These are phyloP conservation scores for Heritiera littoralis DNA, from an alignment of 345 rosid genomes.

Conservation along the genomic window DNA sequence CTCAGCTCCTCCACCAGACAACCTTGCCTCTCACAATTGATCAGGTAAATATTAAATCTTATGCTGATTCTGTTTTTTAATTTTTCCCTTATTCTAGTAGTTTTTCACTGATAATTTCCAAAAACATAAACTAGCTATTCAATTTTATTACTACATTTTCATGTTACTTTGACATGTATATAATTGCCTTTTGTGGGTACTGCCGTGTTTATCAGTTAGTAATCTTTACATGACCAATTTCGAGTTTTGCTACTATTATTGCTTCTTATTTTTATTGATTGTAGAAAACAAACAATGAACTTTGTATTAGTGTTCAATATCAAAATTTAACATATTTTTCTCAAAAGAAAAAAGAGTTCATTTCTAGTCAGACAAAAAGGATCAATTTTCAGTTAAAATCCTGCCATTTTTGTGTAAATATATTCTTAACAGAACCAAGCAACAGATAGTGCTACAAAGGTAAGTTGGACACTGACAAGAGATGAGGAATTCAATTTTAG, in stretches of 20 bases:
- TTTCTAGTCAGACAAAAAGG: neutral
- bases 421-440: slow-evolving; percentile 41
- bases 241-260: neutral
- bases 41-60: slow-evolving; percentile 36
- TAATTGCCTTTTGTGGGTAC: neutral
- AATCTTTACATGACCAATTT: neutral
- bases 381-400: neutral
- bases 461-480: slow-evolving; percentile 45
- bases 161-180: neutral
- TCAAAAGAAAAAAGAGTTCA: neutral
- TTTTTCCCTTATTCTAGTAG: neutral
- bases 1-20: slow-evolving; percentile 43
- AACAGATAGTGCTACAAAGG: slow-evolving; percentile 44
- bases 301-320: neutral
- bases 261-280: neutral
- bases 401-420: neutral
- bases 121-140: neutral
- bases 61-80: too few species aligned
- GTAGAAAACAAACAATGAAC: too few species aligned
- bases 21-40: slow-evolving; percentile 61
- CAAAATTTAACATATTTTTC: neutral
- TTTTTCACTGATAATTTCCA: neutral
- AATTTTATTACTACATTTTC: neutral
- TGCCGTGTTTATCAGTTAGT: neutral
- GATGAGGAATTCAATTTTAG: slow-evolving; percentile 68